Evolutionary conservation across 1,139 yeast genomes (phyloP).

Genomic region (Kurtzmaniella quercitrusa): DNA sequence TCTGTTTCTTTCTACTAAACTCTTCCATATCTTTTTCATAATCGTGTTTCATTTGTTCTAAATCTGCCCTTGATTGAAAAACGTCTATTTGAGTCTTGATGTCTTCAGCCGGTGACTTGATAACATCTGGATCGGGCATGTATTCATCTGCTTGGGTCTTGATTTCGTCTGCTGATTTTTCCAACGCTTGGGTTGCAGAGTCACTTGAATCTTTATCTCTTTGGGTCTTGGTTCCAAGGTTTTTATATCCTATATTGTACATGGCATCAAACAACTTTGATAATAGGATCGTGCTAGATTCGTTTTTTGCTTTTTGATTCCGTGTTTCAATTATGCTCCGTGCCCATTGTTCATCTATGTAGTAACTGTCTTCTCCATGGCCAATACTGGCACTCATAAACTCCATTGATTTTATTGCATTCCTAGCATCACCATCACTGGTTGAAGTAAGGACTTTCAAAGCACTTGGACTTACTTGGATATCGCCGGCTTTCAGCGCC

Average conservation of each 20-base stretch:
- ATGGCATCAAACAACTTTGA: slow-evolving; percentile 12
- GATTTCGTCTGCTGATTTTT: not conserved
- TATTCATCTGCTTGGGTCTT: not conserved
- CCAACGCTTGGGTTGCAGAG: not conserved
- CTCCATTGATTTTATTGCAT: slow-evolving; percentile 29
- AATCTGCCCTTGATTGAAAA: not conserved
- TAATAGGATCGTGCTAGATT: slow-evolving; percentile 10
- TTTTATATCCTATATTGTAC: slow-evolving; percentile 3
- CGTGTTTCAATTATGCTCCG: not conserved
- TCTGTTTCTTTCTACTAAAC: not conserved
- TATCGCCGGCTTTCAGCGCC: slow-evolving; percentile 5
- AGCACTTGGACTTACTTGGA: slow-evolving; percentile 14
- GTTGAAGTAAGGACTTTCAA: slow-evolving; percentile 14
- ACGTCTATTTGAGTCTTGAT: not conserved
- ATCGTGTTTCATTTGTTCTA: not conserved
- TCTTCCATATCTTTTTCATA: not conserved
- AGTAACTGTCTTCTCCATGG: not conserved
- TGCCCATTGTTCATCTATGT: not conserved
- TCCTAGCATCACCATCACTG: slow-evolving; percentile 32
- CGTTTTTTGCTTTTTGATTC: not conserved
- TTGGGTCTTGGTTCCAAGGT: too few species aligned
- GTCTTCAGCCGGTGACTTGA: not conserved
- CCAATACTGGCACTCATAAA: slow-evolving; percentile 17
- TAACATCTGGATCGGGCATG: not conserved
- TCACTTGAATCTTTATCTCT: too few species aligned